Evolutionary conservation across 306 rosid species (phyloP), one percentile per base, ranked within the genome.

Genomic region (Trifolium repens): DNA sequence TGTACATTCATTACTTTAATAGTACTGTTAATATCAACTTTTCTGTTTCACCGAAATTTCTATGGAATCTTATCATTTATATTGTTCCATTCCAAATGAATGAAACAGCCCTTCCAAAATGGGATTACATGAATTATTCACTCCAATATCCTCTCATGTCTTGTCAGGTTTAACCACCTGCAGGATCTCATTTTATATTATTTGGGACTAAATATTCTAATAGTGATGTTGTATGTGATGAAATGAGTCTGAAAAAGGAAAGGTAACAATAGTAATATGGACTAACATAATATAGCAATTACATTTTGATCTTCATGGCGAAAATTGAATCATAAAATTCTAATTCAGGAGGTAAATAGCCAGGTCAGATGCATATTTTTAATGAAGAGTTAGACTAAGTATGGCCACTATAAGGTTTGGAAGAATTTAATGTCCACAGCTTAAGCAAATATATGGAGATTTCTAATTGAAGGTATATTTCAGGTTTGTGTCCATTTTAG

Each of bases 401-500:
- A 26, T 47, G 22, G 10, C 70, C 22, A 40, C 52, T 65, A 49
- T 69, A 81, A 57, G 15, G 19, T 58, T 49, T 61, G 5, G 68
- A 65, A 68, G 73, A 73, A 63, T 58, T 37, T 77, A 64, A 44
- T 53, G 1, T 76, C 68, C 61, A 44, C 7, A 52, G 37, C 13
- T 72, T 49, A 80, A 55, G 55, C 72, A 59, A 71, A 62, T 67
- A 14, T 78, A 30, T 74, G 78, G 30, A 47, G 46, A 59, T 68
- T 67, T 76, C 77, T 67, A 71, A 62, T 66, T 68, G 22, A 75
- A 65, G 73, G 17, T 59, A 34, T 58, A 44, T 78, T 84, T 84
- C 91, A 94, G 97, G 91, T 94, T 90, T 73, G 94, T 90, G 55
- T 90, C 94, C 82, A 84, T 91, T 85, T 85, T 94, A 90, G 93